Conservation (phyloP, 2,329 filamentous ascomycete genomes). For the Elsinoe australis region DNA sequence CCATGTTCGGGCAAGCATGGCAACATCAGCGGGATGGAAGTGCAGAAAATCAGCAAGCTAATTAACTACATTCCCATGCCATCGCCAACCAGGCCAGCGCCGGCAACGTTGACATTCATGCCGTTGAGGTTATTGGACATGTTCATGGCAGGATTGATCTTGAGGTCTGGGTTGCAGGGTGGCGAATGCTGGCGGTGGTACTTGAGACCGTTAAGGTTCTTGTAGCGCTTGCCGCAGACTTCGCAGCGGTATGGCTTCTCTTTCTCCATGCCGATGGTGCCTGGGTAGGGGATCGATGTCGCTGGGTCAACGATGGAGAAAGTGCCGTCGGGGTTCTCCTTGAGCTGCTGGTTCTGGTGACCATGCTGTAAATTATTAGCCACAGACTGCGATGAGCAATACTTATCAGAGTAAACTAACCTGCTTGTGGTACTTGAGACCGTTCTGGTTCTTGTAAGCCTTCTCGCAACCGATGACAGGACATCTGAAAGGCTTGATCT, state of each 20-base stretch:
- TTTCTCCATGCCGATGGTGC: constrained; percentile 98
- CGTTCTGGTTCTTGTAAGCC: constrained; percentile 99
- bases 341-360: constrained; percentile 91
- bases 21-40: too few species aligned
- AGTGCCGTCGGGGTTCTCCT: constrained; percentile 93
- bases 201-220: constrained; percentile 97
- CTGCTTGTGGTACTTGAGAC: constrained; percentile 79
- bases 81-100: constrained; percentile 49
- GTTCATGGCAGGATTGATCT: constrained; percentile 38
- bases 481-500: constrained; percentile 96
- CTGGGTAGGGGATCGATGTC: constrained; percentile 87
- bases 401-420: constrained; percentile 40
- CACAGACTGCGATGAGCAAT: constrained; percentile 20
- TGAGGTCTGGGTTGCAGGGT: constrained; percentile 78
- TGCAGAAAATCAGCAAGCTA: too few species aligned
- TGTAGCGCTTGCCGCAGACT: constrained; percentile 94
- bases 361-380: constrained; percentile 54
- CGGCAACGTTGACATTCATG: constrained; percentile 44
- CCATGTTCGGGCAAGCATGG: too few species aligned
- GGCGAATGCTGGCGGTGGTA: constrained; percentile 71
- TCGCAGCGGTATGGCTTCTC: constrained; percentile 98
- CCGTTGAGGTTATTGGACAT: constrained; percentile 36
- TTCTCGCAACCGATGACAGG: constrained; percentile 98
- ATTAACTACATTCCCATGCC: constrained; percentile 33
- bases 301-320: constrained; percentile 98